Evolutionary conservation across 2,329 filamentous ascomycete genomes (phyloP).

Genomic region (Leptoxyphium fumago): DNA sequence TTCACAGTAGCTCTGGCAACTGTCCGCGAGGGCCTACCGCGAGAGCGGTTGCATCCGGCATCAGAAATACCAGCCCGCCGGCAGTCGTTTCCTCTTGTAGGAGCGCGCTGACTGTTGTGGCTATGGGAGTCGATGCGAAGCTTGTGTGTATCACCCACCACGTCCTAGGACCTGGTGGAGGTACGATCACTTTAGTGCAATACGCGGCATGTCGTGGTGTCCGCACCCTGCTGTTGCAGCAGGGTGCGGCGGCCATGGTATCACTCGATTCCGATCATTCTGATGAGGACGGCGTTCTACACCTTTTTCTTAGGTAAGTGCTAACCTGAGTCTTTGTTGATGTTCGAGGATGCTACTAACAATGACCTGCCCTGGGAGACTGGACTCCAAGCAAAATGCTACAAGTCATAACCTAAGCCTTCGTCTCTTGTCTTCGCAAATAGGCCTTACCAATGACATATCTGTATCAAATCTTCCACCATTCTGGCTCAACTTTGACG

Average conservation of each 20-base stretch:
- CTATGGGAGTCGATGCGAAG: conserved; percentile 92
- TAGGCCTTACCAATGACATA: too few species aligned
- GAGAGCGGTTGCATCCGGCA: conserved; percentile 73
- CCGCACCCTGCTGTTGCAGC: conserved; percentile 9
- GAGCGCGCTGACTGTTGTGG: conserved; percentile 20
- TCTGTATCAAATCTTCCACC: too few species aligned
- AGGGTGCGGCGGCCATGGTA: conserved; percentile 31
- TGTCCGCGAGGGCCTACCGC: conserved; percentile 81
- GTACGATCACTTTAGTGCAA: conserved; percentile 71
- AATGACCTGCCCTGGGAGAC: background rate
- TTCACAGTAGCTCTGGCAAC: conserved; percentile 27
- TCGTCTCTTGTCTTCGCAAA: too few species aligned
- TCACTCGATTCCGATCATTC: conserved; percentile 91
- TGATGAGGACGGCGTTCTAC: conserved; percentile 64
- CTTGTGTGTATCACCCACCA: conserved; percentile 46
- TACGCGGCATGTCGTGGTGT: conserved; percentile 50
- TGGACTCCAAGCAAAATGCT: too few species aligned
- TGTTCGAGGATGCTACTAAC: conserved; percentile 28
- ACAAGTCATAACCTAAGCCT: too few species aligned
- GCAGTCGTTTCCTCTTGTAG: background rate
- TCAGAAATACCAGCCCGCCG: conserved; percentile 65
- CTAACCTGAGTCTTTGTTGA: background rate
- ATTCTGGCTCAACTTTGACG: too few species aligned
- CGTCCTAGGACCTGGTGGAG: conserved; percentile 1
- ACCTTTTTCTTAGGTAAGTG: conserved; percentile 37